Evolutionary conservation across 306 rosid species (phyloP), one percentile per base, ranked within the genome.

Genomic region (Cicer arietinum): DNA sequence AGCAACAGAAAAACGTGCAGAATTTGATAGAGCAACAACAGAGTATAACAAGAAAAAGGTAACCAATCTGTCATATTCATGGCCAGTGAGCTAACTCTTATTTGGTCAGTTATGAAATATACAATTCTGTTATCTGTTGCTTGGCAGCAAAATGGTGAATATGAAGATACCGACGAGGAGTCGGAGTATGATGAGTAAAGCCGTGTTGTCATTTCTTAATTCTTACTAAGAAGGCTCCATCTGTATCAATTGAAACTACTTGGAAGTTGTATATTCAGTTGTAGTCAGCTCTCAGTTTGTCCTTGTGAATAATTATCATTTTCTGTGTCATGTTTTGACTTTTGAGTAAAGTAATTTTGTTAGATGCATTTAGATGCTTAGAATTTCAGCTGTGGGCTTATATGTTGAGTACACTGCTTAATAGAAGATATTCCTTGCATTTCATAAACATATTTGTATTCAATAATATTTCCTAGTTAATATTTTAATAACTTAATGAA

Each of bases 1-100:
- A 44, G 98, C 98, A 25, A 94, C 91, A 0, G 90, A 83, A 66
- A 94, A 94, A 76, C 91, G 98, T 45, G 97, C 96, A 9, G 97
- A 87, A 80, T 94, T 91, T 81, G 98, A 90, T 14, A 85, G 67
- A 11, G 95, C 96, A 77, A 86, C 73, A 85, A 71, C 88, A 57
- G 97, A 91, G 67, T 91, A 84, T 79, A 85, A 77, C 73, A 86
- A 80, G 84, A 90, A 78, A 84, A 91, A 81, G 90, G 98, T 94
- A 82, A 69, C 64, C 39, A 69, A 51, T 69, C 47, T 77, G 12
- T 75, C 52, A 66, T 62, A 30, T 65, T 46, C 50, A 45, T 63
- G 74, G 59, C 47, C 51, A 40, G 35, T 69, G 68, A 51, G 76
- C 45, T 37, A 47, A 30, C 22, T 68, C 59, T 62, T 59, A 6